Conservation (phyloP, 2,329 filamentous ascomycete species). For the Chrysoporthe austroafricana region DNA sequence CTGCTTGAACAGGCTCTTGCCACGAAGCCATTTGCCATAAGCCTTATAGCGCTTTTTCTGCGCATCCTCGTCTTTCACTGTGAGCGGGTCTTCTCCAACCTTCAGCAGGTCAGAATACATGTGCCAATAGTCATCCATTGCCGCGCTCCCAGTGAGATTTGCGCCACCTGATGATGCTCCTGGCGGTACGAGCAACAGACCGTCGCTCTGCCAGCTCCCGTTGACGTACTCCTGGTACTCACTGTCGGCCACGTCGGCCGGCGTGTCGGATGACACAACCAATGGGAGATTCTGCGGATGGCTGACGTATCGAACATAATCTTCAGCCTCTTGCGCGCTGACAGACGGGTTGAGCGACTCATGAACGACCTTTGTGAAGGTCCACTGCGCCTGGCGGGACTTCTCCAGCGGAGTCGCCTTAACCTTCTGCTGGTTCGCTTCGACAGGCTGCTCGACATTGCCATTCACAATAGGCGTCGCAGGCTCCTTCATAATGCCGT, state of each 20-base stretch:
- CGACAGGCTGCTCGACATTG: constrained; percentile 28
- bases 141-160: constrained; percentile 43
- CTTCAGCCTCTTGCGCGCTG: constrained; percentile 73
- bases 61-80: constrained; percentile 83
- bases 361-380: constrained; percentile 81
- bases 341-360: constrained; percentile 87
- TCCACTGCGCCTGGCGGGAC: constrained; percentile 83
- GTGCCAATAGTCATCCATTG: constrained; percentile 67
- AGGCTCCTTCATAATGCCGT: constrained; percentile 63
- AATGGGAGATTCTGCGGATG: constrained; percentile 90
- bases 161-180: constrained; percentile 54
- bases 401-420: constrained; percentile 72
- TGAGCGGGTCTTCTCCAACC: constrained; percentile 81
- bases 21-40: constrained; percentile 91
- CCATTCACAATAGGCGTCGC: constrained; percentile 29
- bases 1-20: constrained; percentile 97
- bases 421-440: constrained; percentile 41
- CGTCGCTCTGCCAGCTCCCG: constrained; percentile 66
- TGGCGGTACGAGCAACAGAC: constrained; percentile 53
- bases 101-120: constrained; percentile 79
- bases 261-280: constrained; percentile 71
- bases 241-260: constrained; percentile 55
- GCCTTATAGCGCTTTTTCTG: constrained; percentile 96
- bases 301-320: constrained; percentile 86
- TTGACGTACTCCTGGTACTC: constrained; percentile 84